These are phyloP conservation scores for Pleurozium schreberi DNA, from an alignment of 225 moss, liverwort and hornwort species.

Conservation along the genomic window DNA sequence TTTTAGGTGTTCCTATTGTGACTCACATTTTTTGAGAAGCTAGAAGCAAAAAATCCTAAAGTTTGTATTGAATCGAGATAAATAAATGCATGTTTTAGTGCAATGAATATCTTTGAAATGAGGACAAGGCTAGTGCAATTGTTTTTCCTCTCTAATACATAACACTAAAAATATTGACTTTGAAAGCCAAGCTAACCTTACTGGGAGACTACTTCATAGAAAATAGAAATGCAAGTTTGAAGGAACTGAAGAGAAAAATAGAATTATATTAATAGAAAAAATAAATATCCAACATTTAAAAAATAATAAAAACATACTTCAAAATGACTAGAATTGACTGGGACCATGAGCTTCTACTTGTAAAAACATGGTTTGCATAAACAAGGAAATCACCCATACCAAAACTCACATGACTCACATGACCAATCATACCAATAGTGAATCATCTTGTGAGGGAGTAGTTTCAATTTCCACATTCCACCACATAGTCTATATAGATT, in stretches of 20 bases:
- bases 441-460: neutral
- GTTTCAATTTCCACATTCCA: neutral
- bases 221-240: neutral
- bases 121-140: neutral
- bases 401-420: neutral
- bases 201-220: too few relatives aligned
- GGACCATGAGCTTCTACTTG: neutral
- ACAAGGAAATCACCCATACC: neutral
- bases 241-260: too few relatives aligned
- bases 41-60: neutral
- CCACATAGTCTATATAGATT: neutral
- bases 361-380: too few relatives aligned
- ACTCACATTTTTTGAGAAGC: neutral
- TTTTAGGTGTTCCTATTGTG: too few relatives aligned
- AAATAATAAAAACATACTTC: neutral
- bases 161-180: neutral
- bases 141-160: neutral
- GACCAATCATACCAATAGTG: neutral
- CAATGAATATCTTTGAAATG: neutral
- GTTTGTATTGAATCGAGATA: neutral
- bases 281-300: too few relatives aligned
- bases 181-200: rapidly evolving
- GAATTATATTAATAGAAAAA: too few relatives aligned
- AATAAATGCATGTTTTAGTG: neutral
- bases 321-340: neutral